phyloP scores from a whole-genome alignment of 108 stramenopile genomes.

The Conticribra weissflogii region DNA sequence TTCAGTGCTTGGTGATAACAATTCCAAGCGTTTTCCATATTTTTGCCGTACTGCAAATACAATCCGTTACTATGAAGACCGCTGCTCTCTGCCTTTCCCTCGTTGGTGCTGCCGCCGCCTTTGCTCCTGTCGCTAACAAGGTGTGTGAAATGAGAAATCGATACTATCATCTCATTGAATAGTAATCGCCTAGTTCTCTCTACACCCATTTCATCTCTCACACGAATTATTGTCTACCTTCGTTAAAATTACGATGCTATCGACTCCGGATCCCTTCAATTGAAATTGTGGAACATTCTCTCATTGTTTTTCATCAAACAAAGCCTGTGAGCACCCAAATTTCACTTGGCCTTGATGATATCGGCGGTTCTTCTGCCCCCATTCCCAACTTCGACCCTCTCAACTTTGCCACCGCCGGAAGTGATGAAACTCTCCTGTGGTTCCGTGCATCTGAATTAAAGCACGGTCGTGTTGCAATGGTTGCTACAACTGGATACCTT shows the following conservation, averaged over 20 bases:
- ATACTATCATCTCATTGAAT: neutral
- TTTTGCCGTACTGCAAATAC: neutral
- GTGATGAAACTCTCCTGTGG: slow-evolving; percentile 80
- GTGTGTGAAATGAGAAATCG: slow-evolving; percentile 16
- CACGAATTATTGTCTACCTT: no score
- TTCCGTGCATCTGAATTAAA: slow-evolving; percentile 88
- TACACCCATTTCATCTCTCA: no score
- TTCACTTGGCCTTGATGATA: slow-evolving; percentile 47
- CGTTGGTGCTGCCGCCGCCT: slow-evolving; percentile 70
- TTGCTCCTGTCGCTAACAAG: slow-evolving; percentile 57
- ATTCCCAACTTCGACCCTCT: slow-evolving; percentile 81
- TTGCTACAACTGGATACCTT: slow-evolving; percentile 84
- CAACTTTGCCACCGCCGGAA: slow-evolving; percentile 57
- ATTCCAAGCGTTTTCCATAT: no score
- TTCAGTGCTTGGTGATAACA: no score
- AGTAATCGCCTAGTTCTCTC: neutral
- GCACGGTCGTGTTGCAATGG: slow-evolving; percentile 86
- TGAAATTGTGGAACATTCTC: neutral
- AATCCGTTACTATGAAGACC: slow-evolving; percentile 52
- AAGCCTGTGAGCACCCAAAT: slow-evolving; percentile 54
- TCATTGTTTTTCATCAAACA: slow-evolving; percentile 3
- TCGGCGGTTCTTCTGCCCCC: slow-evolving; percentile 74
- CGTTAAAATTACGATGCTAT: no score
- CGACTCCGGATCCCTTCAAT: no score
- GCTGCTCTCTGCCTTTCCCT: slow-evolving; percentile 57